Percentiles rank a stretch among this genome's conserved stretches.
phyloP scores from a whole-genome alignment of 148 eudicot genomes.

The Rhododendron vialii region DNA sequence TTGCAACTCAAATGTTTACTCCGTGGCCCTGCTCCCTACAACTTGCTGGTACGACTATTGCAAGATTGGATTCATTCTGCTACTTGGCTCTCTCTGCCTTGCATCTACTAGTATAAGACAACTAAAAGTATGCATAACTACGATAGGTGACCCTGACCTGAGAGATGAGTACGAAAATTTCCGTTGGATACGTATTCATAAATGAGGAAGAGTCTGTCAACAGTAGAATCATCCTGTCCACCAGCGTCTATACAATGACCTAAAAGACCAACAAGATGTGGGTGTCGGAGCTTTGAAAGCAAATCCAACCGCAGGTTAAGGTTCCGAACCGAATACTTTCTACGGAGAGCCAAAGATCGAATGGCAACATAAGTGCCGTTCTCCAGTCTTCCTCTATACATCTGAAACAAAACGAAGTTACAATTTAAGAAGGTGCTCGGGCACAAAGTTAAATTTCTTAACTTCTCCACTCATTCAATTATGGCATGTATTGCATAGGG shows the following conservation, averaged over 20 bases:
- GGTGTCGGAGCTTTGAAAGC: constrained; percentile 67
- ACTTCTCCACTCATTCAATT: neutral
- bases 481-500: neutral
- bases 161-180: constrained; percentile 47
- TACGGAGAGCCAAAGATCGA: constrained; percentile 40
- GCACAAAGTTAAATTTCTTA: neutral
- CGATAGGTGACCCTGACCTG: constrained; percentile 28
- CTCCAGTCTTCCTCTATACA: constrained; percentile 58
- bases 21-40: neutral
- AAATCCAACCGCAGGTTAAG: constrained; percentile 52
- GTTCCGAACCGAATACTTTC: constrained; percentile 43
- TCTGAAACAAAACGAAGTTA: constrained; percentile 22
- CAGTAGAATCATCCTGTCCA: constrained; percentile 38
- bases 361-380: constrained; percentile 47
- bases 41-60: neutral
- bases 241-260: constrained; percentile 59
- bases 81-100: neutral
- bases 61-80: neutral
- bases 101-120: neutral
- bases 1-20: neutral
- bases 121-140: neutral
- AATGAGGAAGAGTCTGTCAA: constrained; percentile 49
- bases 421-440: neutral
- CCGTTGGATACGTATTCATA: constrained; percentile 56
- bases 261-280: constrained; percentile 50